These are phyloP conservation scores for Fusarium sambucinum DNA, from an alignment of 2,329 filamentous ascomycete genomes.

Conservation along the genomic window DNA sequence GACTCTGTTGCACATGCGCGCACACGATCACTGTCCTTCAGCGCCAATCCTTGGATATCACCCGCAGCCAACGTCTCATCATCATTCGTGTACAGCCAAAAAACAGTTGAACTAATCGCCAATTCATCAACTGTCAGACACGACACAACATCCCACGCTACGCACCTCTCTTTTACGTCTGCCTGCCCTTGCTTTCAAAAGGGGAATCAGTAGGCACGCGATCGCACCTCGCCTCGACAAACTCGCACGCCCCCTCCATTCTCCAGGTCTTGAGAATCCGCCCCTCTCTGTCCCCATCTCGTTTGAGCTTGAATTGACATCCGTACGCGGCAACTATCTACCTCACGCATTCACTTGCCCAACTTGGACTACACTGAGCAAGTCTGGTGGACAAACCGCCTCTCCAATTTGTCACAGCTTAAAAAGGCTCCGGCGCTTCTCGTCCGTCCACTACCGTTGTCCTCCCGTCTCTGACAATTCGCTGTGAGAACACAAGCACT, in stretches of 20 bases:
- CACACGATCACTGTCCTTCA: constrained; percentile 40
- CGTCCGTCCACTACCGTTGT: constrained; percentile 29
- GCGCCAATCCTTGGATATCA: constrained; percentile 27
- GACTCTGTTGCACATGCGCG: constrained; percentile 32
- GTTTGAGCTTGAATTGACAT: constrained; percentile 21
- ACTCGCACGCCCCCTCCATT: constrained; percentile 44
- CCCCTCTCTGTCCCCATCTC: constrained; percentile 40
- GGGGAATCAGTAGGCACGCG: constrained; percentile 42
- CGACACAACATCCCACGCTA: constrained; percentile 41
- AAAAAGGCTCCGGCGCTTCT: constrained; percentile 31
- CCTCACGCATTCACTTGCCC: constrained; percentile 48
- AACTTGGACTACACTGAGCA: constrained; percentile 42
- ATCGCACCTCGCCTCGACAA: constrained; percentile 41
- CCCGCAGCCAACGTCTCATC: constrained; percentile 26
- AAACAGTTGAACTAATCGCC: constrained; percentile 19
- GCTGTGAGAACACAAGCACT: constrained; percentile 25
- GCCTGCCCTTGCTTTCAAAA: constrained; percentile 17
- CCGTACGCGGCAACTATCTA: constrained; percentile 13
- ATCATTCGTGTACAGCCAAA: constrained; percentile 31
- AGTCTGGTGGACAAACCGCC: constrained; percentile 20
- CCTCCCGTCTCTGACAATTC: constrained; percentile 32
- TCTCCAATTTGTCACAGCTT: constrained; percentile 25
- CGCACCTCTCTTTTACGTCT: constrained; percentile 10
- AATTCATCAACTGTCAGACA: constrained; percentile 29
- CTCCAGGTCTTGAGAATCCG: constrained; percentile 38